Percentiles rank a stretch among this genome's conserved stretches.
Evolutionary conservation across 441 rosid genomes (phyloP).

Genomic region (Erodium trifolium): DNA sequence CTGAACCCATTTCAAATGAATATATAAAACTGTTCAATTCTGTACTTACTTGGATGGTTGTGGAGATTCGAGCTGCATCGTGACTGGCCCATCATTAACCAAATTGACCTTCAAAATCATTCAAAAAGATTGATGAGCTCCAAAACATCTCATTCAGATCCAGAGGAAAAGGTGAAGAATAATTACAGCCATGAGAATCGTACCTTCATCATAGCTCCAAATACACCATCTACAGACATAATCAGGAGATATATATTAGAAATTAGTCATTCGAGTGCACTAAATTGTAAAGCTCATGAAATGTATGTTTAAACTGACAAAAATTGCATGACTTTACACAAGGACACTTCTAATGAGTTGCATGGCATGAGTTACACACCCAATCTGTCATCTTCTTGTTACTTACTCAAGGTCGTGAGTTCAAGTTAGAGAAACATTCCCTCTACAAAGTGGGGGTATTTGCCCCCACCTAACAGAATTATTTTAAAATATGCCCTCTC

Average conservation of each 20-base stretch:
- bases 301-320: neutral
- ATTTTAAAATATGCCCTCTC: too few relatives aligned
- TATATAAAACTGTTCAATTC: neutral
- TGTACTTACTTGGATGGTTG: conserved; percentile 51
- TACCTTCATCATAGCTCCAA: conserved; percentile 81
- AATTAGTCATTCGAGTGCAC: neutral
- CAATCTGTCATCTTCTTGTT: neutral
- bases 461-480: too few relatives aligned
- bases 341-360: neutral
- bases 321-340: neutral
- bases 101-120: conserved; percentile 49
- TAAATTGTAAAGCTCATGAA: neutral
- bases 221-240: conserved; percentile 44
- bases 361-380: neutral
- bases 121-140: neutral
- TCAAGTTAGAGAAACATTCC: neutral
- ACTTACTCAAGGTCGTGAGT: neutral
- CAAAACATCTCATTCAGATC: neutral
- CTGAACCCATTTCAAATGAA: neutral
- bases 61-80: conserved; percentile 75
- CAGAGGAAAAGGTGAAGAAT: neutral
- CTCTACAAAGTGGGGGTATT: neutral
- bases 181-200: neutral
- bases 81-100: conserved; percentile 85
- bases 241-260: neutral